Conservation (phyloP, 192 early-diverging fungal genomes). For the Phlyctochytrium arcticum region DNA sequence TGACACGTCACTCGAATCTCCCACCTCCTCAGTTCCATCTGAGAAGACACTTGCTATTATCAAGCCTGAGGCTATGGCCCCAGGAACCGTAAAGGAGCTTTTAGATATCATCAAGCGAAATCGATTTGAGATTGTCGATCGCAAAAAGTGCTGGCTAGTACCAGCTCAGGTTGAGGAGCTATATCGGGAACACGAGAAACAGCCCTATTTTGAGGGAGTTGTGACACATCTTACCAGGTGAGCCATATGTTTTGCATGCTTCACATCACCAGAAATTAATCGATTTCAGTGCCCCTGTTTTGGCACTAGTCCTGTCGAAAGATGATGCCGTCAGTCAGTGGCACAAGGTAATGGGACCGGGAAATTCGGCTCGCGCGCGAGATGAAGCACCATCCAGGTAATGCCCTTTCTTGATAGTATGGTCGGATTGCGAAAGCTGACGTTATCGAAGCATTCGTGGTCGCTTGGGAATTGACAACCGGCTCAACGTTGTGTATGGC, state of each 20-base stretch:
- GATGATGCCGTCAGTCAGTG: conserved; percentile 46
- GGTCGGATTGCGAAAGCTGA: neutral
- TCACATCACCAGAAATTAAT: neutral
- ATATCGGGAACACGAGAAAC: conserved; percentile 49
- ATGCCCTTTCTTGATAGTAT: neutral
- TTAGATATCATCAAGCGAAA: conserved; percentile 40
- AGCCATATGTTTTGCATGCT: neutral
- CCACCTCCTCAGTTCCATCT: neutral
- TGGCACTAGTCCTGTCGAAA: conserved; percentile 46
- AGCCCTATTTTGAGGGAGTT: conserved; percentile 43
- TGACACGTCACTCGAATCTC: neutral
- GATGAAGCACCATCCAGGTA: conserved; percentile 47
- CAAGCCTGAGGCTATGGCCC: conserved; percentile 61
- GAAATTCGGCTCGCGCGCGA: conserved; percentile 41
- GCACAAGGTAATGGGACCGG: conserved; percentile 54
- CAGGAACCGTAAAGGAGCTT: conserved; percentile 40
- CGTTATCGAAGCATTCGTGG: conserved; percentile 46
- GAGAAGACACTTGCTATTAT: conserved; percentile 55
- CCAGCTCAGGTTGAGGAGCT: conserved; percentile 45
- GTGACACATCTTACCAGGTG: conserved; percentile 49
- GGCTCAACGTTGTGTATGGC: conserved; percentile 55
- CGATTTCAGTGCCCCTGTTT: conserved; percentile 39
- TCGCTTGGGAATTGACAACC: conserved; percentile 48
- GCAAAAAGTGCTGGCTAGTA: conserved; percentile 51
- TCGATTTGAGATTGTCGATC: conserved; percentile 41